A percentile compares a stretch with the other conserved stretches of the same genome.
phyloP scores from a whole-genome alignment of 805 yeast species.

The Pichia manshurica region DNA sequence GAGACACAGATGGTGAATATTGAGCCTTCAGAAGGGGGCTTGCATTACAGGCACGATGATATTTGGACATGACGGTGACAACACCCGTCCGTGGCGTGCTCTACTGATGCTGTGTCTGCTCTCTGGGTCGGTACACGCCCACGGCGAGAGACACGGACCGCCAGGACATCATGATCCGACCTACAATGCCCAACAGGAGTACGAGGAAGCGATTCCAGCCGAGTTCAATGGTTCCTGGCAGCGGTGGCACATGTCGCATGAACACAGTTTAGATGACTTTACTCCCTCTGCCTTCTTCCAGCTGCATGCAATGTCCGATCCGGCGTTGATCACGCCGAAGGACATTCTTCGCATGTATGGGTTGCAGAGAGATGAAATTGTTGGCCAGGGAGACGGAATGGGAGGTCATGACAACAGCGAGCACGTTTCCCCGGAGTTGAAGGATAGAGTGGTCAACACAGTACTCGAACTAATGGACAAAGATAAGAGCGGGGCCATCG shows the following conservation, averaged over 20 bases:
- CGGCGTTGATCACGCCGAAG: slow-evolving; percentile 33
- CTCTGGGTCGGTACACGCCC: not conserved
- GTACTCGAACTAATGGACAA: slow-evolving; percentile 60
- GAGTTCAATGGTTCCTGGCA: slow-evolving; percentile 59
- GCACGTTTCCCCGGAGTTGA: slow-evolving; percentile 48
- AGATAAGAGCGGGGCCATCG: slow-evolving; percentile 58
- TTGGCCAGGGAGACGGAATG: slow-evolving; percentile 88
- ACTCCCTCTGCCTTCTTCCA: slow-evolving; percentile 63
- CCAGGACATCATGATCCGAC: not conserved
- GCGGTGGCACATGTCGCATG: slow-evolving; percentile 85
- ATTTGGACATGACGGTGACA: no score
- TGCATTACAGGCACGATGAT: no score
- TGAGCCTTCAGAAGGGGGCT: no score
- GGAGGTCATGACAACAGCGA: slow-evolving; percentile 70
- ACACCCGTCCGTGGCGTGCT: no score
- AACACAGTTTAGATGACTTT: slow-evolving; percentile 52
- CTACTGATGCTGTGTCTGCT: no score
- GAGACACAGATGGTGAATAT: no score
- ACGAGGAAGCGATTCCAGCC: slow-evolving; percentile 44
- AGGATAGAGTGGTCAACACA: slow-evolving; percentile 47
- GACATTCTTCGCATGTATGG: slow-evolving; percentile 86
- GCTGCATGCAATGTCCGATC: slow-evolving; percentile 67
- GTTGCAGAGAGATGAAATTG: slow-evolving; percentile 57
- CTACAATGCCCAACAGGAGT: slow-evolving; percentile 14
- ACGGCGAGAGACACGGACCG: slow-evolving; percentile 5